phyloP scores from a whole-genome alignment of 352 stramenopile species.

The Globisporangium splendens region DNA sequence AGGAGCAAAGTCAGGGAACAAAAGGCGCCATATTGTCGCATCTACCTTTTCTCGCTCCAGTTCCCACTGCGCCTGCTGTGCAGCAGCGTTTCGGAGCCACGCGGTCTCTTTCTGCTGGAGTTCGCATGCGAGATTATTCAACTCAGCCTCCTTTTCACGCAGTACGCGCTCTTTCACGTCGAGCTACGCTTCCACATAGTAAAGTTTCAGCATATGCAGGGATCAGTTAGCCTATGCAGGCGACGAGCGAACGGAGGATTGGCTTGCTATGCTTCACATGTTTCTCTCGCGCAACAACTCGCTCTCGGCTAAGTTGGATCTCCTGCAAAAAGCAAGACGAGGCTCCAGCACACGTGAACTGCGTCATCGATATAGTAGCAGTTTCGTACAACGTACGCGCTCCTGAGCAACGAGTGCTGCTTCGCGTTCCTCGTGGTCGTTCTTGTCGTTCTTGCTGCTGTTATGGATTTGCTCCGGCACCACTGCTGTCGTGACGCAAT shows the following conservation, averaged over 20 bases:
- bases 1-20: neutral
- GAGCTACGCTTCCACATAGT: slow-evolving; percentile 14
- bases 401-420: slow-evolving; percentile 22
- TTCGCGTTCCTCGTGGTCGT: slow-evolving; percentile 21
- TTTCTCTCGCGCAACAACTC: slow-evolving; percentile 19
- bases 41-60: slow-evolving; percentile 9
- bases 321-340: neutral
- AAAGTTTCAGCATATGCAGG: too few relatives aligned
- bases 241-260: too few relatives aligned
- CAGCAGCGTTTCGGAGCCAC: neutral
- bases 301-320: neutral
- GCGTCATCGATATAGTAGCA: neutral
- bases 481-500: slow-evolving; percentile 1
- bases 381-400: slow-evolving; percentile 15
- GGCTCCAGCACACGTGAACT: neutral
- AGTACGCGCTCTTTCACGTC: slow-evolving; percentile 41
- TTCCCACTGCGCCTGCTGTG: slow-evolving; percentile 9
- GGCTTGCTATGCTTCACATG: slow-evolving; percentile 17
- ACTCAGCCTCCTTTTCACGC: slow-evolving; percentile 33
- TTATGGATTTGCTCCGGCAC: neutral
- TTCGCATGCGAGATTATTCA: slow-evolving; percentile 18
- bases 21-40: neutral
- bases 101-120: slow-evolving; percentile 11
- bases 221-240: too few relatives aligned
- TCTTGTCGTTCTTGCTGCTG: slow-evolving; percentile 13